Conservation (phyloP, 169 alveolate genomes). For the Condylostoma magnum region DNA sequence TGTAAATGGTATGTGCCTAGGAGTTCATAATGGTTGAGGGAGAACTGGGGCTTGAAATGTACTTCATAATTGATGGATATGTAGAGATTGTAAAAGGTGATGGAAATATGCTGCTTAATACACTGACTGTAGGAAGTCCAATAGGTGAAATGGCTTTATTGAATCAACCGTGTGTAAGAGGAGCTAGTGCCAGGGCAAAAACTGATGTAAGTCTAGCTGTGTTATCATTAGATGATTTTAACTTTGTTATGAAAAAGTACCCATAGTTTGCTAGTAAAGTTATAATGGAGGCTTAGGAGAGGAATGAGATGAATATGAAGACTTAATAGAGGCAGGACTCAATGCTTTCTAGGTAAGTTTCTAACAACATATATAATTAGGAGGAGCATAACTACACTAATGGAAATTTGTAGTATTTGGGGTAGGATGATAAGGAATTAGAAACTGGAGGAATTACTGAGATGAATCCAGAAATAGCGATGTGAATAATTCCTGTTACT, state of each 20-base stretch:
- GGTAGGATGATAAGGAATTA: too few relatives aligned
- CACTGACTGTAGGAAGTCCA: constrained; percentile 23
- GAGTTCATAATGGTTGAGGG: constrained; percentile 46
- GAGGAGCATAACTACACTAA: too few relatives aligned
- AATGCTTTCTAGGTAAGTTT: too few relatives aligned
- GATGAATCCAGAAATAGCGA: too few relatives aligned
- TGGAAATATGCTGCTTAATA: constrained; percentile 30
- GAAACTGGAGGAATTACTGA: too few relatives aligned
- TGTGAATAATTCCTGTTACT: too few relatives aligned
- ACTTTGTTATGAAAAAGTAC: constrained; percentile 32
- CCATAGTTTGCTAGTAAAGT: constrained; percentile 41
- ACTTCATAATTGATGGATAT: constrained; percentile 46
- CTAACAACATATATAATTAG: too few relatives aligned
- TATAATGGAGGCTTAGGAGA: constrained; percentile 21
- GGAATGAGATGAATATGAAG: constrained; percentile 29
- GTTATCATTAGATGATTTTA: constrained; percentile 39
- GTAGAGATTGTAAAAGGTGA: constrained; percentile 27
- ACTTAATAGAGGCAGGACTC: not conserved
- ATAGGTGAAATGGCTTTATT: constrained; percentile 68
- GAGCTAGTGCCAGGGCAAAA: constrained; percentile 39
- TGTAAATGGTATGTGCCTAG: constrained; percentile 26
- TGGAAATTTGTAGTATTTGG: too few relatives aligned
- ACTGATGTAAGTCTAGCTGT: constrained; percentile 43
- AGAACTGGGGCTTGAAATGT: constrained; percentile 51
- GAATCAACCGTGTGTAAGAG: constrained; percentile 30